phyloP scores from a whole-genome alignment of 78 protist species.

The Blattamonas nauphoetae region DNA sequence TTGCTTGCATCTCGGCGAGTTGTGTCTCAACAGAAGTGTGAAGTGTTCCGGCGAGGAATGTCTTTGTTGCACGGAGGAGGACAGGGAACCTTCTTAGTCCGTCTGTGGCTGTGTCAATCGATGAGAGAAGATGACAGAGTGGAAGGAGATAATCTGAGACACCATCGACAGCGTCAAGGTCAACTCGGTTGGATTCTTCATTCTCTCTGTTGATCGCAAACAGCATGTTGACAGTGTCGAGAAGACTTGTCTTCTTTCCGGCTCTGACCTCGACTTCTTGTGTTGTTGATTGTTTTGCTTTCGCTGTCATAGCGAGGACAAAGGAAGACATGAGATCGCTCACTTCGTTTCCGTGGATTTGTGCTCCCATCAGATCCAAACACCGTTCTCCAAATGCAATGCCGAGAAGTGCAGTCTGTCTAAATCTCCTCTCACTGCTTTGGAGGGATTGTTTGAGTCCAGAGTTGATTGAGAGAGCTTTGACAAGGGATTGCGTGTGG shows the following conservation, averaged over 20 bases:
- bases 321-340: background rate
- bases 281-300: no score
- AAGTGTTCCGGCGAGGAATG: background rate
- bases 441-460: background rate
- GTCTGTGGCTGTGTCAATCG: background rate
- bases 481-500: background rate
- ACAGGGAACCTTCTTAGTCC: background rate
- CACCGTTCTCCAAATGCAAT: background rate
- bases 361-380: background rate
- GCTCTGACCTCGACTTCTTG: no score
- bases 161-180: no score
- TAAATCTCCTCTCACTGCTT: background rate
- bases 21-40: background rate
- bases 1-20: background rate
- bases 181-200: no score
- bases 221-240: no score
- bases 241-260: no score
- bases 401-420: background rate
- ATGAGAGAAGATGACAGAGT: background rate
- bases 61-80: background rate
- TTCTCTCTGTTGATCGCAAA: no score
- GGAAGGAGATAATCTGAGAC: background rate
- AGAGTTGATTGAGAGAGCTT: background rate
- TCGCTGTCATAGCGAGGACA: no score
- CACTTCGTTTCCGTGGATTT: background rate